These are phyloP conservation scores for Exophiala dermatitidis DNA, from an alignment of 2,329 filamentous ascomycete genomes.

Conservation along the genomic window DNA sequence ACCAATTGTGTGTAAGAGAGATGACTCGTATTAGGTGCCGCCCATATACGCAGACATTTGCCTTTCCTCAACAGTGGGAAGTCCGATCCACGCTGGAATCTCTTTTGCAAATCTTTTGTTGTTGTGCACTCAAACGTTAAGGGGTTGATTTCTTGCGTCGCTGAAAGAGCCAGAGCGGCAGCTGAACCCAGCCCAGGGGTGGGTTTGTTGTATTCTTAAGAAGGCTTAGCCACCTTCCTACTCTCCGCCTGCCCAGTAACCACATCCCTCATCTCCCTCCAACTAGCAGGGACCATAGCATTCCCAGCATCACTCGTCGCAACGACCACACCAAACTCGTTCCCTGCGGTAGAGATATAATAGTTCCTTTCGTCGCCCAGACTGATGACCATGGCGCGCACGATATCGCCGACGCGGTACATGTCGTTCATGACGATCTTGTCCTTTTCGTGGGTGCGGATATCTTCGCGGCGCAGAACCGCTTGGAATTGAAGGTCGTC, in stretches of 20 bases:
- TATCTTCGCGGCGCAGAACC: constrained; percentile 79
- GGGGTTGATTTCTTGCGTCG: too few species aligned
- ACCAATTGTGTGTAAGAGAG: too few species aligned
- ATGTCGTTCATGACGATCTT: constrained; percentile 84
- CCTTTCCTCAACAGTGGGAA: too few species aligned
- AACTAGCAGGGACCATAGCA: constrained; percentile 85
- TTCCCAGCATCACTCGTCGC: constrained; percentile 88
- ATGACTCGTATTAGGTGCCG: too few species aligned
- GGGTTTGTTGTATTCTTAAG: constrained; percentile 23
- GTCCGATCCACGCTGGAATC: too few species aligned
- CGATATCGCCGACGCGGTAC: constrained; percentile 87
- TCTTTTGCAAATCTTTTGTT: too few species aligned
- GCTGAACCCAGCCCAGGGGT: background rate
- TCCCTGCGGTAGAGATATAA: constrained; percentile 85
- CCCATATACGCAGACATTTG: too few species aligned
- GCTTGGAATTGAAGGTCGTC: constrained; percentile 70
- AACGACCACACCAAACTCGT: constrained; percentile 78
- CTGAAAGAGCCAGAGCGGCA: too few species aligned
- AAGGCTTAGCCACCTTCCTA: constrained; percentile 91
- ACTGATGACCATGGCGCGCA: constrained; percentile 79
- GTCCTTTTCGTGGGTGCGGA: constrained; percentile 92
- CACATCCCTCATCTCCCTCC: constrained; percentile 88
- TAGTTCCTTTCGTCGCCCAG: constrained; percentile 92
- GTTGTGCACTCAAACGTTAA: too few species aligned
- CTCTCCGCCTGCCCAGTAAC: constrained; percentile 68